Evolutionary conservation across 768 basidiomycete species (phyloP).

Genomic region (Cystobasidium ongulense): DNA sequence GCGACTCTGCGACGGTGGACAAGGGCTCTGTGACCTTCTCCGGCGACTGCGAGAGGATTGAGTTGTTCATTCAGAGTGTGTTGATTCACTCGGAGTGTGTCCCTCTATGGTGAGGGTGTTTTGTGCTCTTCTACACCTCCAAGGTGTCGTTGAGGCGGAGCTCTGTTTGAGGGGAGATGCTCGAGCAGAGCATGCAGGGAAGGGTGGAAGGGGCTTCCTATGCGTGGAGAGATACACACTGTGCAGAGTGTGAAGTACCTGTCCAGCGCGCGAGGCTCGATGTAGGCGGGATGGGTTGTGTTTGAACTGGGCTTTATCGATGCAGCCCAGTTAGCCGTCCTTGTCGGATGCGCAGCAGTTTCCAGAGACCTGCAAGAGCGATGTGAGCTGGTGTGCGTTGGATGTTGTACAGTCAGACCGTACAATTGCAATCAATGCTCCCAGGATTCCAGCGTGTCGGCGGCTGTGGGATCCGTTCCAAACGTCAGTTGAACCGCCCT

Average conservation of each 20-base stretch:
- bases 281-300: neutral
- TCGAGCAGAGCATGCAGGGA: neutral
- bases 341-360: conserved; percentile 1
- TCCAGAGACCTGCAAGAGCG: neutral
- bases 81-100: neutral
- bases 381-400: neutral
- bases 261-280: neutral
- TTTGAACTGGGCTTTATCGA: neutral
- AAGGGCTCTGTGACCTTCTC: neutral
- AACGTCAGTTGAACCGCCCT: neutral
- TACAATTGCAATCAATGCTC: conserved; percentile 9
- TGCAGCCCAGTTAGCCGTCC: conserved; percentile 9
- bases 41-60: conserved; percentile 9
- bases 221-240: too few relatives aligned
- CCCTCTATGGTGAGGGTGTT: too few relatives aligned
- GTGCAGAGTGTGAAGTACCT: too few relatives aligned
- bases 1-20: neutral
- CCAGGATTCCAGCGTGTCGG: conserved; percentile 13
- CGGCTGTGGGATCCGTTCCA: neutral
- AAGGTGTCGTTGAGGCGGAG: neutral
- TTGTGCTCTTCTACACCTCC: neutral
- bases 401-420: neutral
- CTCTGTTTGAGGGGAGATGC: neutral
- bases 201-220: neutral
- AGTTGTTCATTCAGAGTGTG: neutral